phyloP scores from a whole-genome alignment of 2,329 filamentous ascomycete genomes.

The Aspergillus pseudoglaucus region DNA sequence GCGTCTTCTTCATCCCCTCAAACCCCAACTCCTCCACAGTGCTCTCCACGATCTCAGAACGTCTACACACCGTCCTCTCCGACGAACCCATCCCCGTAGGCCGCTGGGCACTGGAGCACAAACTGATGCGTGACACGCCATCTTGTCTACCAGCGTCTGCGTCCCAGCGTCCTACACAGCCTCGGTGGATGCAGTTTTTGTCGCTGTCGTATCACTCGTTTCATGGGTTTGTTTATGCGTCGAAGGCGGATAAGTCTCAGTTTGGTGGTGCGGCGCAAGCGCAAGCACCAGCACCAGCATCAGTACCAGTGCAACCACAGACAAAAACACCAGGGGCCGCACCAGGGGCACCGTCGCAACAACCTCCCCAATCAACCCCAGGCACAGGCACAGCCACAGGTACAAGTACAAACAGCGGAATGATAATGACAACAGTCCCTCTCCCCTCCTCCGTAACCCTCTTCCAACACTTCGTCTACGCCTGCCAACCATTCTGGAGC shows the following conservation, averaged over 20 bases:
- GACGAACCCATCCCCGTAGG: conserved; percentile 30
- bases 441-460: conserved; percentile 27
- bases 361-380: neutral
- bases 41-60: conserved; percentile 29
- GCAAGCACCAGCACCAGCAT: conserved; percentile 4
- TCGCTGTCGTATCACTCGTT: conserved; percentile 34
- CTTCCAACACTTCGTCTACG: conserved; percentile 35
- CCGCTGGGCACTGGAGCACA: conserved; percentile 38
- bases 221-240: conserved; percentile 38
- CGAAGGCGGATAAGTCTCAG: conserved; percentile 5
- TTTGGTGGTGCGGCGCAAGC: conserved; percentile 13
- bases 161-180: conserved; percentile 21
- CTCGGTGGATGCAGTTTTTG: conserved; percentile 39
- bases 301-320: conserved; percentile 4
- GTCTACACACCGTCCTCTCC: conserved; percentile 30
- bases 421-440: conserved; percentile 37
- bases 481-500: conserved; percentile 38
- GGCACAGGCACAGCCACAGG: conserved; percentile 3
- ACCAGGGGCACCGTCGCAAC: conserved; percentile 1
- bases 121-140: conserved; percentile 38
- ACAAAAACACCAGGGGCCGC: neutral
- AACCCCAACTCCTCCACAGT: conserved; percentile 35
- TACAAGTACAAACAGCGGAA: conserved; percentile 9
- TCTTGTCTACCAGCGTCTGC: conserved; percentile 32
- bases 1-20: conserved; percentile 39